Evolutionary conservation across 139 green algal species (phyloP).

Genomic region (Haematococcus lacustris): DNA sequence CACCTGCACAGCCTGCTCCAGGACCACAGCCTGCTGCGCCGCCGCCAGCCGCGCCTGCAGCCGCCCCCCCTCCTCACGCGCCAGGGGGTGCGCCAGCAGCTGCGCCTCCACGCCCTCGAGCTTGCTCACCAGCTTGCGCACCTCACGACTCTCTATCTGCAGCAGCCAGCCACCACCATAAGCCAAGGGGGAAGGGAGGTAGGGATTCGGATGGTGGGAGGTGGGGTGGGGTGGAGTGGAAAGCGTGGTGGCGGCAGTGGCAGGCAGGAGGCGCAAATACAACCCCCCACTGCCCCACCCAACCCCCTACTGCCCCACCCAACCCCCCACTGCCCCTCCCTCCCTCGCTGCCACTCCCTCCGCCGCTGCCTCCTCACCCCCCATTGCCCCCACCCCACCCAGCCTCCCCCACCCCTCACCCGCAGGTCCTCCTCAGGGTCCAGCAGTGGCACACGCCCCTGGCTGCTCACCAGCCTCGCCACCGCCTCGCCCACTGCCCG

Average conservation of each 20-base stretch:
- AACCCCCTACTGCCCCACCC: too few relatives aligned
- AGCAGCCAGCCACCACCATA: neutral
- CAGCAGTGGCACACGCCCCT: constrained; percentile 40
- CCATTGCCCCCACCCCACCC: neutral
- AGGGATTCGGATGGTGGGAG: too few relatives aligned
- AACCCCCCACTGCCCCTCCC: too few relatives aligned
- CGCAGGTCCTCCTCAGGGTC: constrained; percentile 68
- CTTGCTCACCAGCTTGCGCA: constrained; percentile 29
- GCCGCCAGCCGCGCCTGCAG: constrained; percentile 27
- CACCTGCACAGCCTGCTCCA: constrained; percentile 21
- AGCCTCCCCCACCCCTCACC: constrained; percentile 14
- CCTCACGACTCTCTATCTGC: constrained; percentile 25
- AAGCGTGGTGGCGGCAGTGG: too few relatives aligned
- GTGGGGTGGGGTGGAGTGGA: too few relatives aligned
- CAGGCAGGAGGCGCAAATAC: neutral
- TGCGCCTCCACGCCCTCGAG: constrained; percentile 45
- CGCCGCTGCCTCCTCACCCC: too few relatives aligned
- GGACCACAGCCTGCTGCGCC: constrained; percentile 31
- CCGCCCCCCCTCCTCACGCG: neutral
- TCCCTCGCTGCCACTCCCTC: too few relatives aligned
- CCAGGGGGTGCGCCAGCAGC: constrained; percentile 43
- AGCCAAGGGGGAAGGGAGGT: too few relatives aligned
- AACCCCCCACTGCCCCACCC: too few relatives aligned
- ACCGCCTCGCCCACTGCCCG: constrained; percentile 23
- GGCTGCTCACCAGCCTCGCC: constrained; percentile 1